Conservation (phyloP, 768 basidiomycete species). For the Amanita pseudoporphyria region DNA sequence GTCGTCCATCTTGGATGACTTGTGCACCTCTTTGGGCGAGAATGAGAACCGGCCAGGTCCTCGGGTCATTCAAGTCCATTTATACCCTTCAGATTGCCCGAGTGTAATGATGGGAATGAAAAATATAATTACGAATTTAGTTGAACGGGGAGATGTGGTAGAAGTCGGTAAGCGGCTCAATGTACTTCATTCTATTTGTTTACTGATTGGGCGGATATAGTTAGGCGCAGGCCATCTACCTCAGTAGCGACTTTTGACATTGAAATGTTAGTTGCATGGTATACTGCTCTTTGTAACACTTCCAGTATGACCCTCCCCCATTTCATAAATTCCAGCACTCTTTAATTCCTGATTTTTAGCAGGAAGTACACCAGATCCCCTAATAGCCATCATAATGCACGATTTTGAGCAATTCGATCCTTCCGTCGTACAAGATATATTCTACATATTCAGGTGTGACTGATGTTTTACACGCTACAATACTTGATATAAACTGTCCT, state of each 20-base stretch:
- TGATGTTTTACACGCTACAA: neutral
- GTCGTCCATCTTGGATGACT: constrained; percentile 35
- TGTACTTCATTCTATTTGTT: neutral
- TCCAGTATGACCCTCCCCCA: constrained; percentile 25
- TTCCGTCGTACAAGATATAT: constrained; percentile 52
- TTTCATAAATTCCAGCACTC: neutral
- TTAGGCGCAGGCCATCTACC: constrained; percentile 36
- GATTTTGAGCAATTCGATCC: constrained; percentile 70
- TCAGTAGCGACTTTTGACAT: constrained; percentile 59
- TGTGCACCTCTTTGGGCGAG: constrained; percentile 26
- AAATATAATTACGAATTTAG: constrained; percentile 41
- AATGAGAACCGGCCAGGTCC: constrained; percentile 11
- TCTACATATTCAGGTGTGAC: constrained; percentile 59
- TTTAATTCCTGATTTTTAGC: neutral
- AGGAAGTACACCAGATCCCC: constrained; percentile 14
- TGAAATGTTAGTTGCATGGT: too few species aligned
- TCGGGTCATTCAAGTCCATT: constrained; percentile 22
- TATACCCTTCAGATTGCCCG: constrained; percentile 49
- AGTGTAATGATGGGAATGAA: constrained; percentile 47
- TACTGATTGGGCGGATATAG: constrained; percentile 14
- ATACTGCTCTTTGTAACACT: constrained; percentile 16
- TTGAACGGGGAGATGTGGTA: constrained; percentile 24
- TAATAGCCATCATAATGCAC: constrained; percentile 54
- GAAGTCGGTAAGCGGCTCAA: constrained; percentile 14
- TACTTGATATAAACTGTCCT: constrained; percentile 1